Evolutionary conservation across 2,329 filamentous ascomycete genomes (phyloP), one percentile per base, ranked within the genome.

Genomic region (Fusarium annulatum): DNA sequence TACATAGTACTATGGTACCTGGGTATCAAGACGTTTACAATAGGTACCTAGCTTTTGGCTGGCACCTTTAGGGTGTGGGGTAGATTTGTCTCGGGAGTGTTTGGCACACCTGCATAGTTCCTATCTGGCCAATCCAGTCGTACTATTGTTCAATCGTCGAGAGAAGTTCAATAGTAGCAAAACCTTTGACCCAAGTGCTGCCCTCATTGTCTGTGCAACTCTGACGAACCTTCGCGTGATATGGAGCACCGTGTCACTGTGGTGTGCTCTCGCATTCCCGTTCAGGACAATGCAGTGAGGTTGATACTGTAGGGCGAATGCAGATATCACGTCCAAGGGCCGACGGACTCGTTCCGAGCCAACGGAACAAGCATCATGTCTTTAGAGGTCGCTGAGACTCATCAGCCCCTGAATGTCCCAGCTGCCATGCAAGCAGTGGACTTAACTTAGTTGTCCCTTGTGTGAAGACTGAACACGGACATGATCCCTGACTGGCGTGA

Each of bases 401-500:
- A 46, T 61, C 38, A 65, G 52, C 52, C 67, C 71, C 56, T 71
- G 46, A 66, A 19, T 46, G 67, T 74, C 61, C 61, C 61, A 72
- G 63, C 53, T 55, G 64, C 64, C 59, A 66, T 75, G 53, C 70
- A 65, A 19, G 58, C 46, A 41, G 60, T 41, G n/a, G 18, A 59
- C 53, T 63, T 56, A 18, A 55, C 53, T 63, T 52, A 33, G 51
- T 42, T 53, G 67, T 63, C 41, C 33, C 67, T 46, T 34, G 8
- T 49, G 30, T 36, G 41, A 34, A 45, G 16, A 57, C 48, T 36
- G 55, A 38, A 38, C 23, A 38, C 18, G 66, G 45, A 28, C 68
- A 69, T 46, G 65, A 58, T 60, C 61, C 46, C 52, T 60, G 69
- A 67, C 69, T 74, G 60, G 55, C 49, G 69, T 73, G 68, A 66